These are phyloP conservation scores for Diplogelasinospora grovesii DNA, from an alignment of 495 filamentous ascomycete species.

Conservation along the genomic window DNA sequence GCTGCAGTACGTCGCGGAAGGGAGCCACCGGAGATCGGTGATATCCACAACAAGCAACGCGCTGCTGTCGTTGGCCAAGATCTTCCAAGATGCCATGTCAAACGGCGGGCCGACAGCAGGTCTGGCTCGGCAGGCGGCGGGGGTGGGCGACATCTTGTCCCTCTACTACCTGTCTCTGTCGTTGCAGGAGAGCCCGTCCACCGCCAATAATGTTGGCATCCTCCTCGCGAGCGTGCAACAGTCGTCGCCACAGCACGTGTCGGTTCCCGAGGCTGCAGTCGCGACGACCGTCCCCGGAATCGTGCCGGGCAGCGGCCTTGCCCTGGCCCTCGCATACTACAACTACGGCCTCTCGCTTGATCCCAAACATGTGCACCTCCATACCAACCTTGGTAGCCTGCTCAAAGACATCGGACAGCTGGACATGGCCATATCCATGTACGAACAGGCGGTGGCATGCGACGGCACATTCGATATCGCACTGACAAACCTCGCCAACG, in stretches of 20 bases:
- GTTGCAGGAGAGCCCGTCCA: conserved; percentile 92
- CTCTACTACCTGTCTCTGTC: conserved; percentile 96
- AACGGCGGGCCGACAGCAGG: conserved; percentile 56
- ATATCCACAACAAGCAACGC: conserved; percentile 95
- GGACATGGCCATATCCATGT: conserved; percentile 89
- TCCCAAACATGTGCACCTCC: conserved; percentile 88
- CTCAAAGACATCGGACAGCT: conserved; percentile 96
- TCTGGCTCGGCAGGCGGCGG: conserved; percentile 54
- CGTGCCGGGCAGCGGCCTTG: conserved; percentile 76
- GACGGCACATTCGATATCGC: conserved; percentile 95
- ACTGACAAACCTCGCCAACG: conserved; percentile 93
- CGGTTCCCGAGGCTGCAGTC: conserved; percentile 16
- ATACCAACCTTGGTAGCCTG: conserved; percentile 92
- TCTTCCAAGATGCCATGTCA: conserved; percentile 98
- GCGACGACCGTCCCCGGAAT: conserved; percentile 67
- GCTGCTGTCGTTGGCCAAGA: conserved; percentile 89
- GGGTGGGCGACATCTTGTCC: conserved; percentile 88
- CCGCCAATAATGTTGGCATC: conserved; percentile 97
- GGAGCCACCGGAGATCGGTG: conserved; percentile 68
- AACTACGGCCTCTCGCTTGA: conserved; percentile 87
- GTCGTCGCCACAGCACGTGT: conserved; percentile 39
- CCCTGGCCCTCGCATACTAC: conserved; percentile 88
- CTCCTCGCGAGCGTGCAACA: conserved; percentile 91
- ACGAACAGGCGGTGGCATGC: conserved; percentile 87
- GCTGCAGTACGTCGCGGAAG: conserved; percentile 65